Base-by-base conservation (phyloP, 345 rosid species). In the Linum tenue region DNA sequence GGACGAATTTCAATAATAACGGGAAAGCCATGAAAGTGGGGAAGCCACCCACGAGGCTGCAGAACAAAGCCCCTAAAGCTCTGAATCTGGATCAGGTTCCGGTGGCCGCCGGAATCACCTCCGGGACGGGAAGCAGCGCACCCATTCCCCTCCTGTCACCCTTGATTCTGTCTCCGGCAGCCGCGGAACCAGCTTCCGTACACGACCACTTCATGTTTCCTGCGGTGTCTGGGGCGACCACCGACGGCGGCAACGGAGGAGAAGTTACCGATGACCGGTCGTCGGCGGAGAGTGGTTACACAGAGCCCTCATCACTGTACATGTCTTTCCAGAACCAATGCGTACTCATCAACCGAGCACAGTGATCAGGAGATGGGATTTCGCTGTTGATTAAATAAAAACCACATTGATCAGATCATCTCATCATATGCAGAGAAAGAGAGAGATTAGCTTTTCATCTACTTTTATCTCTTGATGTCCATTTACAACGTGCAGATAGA, bases 1-100 rank as follows among this genome's bases (percentile, higher is more conserved):
- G 7, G 15, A n/a, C 59, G 4, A 17, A 31, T 57, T 51, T 5
- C 6, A 51, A 2, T 16, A 51, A 51, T 51, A 16, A 11, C 1
- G 56, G n/a, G 14, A 51, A 51, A 3, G n/a, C 3, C 9, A 16
- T 14, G 60, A 57, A 10, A 57, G 31, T 57, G 22, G 60, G 60
- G 37, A 57, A 57, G 60, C 60, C 60, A 17, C 60, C 60, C 8
- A 57, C 60, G 22, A 57, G 60, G 60, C 60, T 57, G 3, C 60
- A 57, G 60, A 57, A 57, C 37, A 31, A 17, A 17, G 60, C 60
- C 38, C 60, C 60, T 5, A 17, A 31, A 22, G 7, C 60, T 57
- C 60, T 57, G 16, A 17, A 7, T 31, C 37, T 57, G 12, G 60
- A 17, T 57, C 60, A 57, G 38, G 38, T 31, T 31, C 31, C 31